Evolutionary conservation across 2,329 filamentous ascomycete genomes (phyloP).

Genomic region (Laburnicola sp.): DNA sequence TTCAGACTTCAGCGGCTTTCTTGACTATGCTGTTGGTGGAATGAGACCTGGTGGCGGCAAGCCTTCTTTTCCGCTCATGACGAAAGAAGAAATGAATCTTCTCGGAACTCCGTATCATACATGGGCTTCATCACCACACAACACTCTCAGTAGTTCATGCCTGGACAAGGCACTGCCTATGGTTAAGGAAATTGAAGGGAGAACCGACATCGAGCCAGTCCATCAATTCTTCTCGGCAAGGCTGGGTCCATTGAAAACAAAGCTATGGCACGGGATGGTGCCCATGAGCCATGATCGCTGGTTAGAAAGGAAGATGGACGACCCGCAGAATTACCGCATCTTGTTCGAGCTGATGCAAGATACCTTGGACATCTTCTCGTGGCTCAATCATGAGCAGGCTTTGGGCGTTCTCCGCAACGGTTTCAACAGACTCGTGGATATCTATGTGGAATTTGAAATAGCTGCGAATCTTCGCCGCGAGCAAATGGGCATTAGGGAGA

Average conservation of each 20-base stretch:
- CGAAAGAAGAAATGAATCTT: conserved; percentile 11
- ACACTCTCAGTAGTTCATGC: not conserved
- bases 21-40: conserved; percentile 9
- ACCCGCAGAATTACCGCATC: conserved; percentile 20
- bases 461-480: conserved; percentile 21
- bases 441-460: conserved; percentile 16
- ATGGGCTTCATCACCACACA: conserved; percentile 12
- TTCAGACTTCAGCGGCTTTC: conserved; percentile 1
- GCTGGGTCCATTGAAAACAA: conserved; percentile 16
- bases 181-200: not conserved
- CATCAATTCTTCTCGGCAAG: conserved; percentile 10
- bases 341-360: conserved; percentile 22
- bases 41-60: conserved; percentile 7
- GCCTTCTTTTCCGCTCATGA: conserved; percentile 14
- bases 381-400: conserved; percentile 10
- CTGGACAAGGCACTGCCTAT: not conserved
- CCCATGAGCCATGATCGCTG: conserved; percentile 22
- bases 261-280: conserved; percentile 22
- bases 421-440: conserved; percentile 17
- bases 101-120: conserved; percentile 5
- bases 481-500: conserved; percentile 11
- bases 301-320: conserved; percentile 22
- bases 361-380: conserved; percentile 17
- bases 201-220: not conserved
- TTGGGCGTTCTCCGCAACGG: conserved; percentile 3